These are phyloP conservation scores for Cyberlindnera lachancei DNA, from an alignment of 805 yeast species.

Conservation along the genomic window DNA sequence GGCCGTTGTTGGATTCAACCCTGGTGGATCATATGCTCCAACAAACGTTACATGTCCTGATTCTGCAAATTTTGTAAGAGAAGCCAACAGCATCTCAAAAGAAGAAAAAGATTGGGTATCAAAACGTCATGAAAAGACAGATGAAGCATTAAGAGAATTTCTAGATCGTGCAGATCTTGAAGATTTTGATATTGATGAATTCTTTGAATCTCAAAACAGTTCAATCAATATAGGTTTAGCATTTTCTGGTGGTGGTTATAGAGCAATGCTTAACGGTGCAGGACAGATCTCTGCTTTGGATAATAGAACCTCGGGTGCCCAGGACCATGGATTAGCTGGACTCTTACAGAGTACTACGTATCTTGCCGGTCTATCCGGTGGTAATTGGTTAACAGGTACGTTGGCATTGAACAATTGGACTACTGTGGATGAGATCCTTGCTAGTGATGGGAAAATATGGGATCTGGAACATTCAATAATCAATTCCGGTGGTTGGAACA, in stretches of 20 bases:
- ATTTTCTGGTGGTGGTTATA: slow-evolving; percentile 84
- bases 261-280: slow-evolving; percentile 84
- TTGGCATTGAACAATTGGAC: slow-evolving; percentile 48
- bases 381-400: slow-evolving; percentile 73
- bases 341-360: slow-evolving; percentile 63
- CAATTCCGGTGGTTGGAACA: slow-evolving; percentile 54
- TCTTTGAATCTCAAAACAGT: slow-evolving; percentile 28
- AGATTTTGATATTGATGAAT: slow-evolving; percentile 34
- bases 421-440: slow-evolving; percentile 9
- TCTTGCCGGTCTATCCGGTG: slow-evolving; percentile 73
- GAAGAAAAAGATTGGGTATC: slow-evolving; percentile 48
- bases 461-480: slow-evolving; percentile 41
- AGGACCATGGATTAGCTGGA: slow-evolving; percentile 59
- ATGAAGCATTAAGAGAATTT: slow-evolving; percentile 23
- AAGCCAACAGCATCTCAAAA: slow-evolving; percentile 39
- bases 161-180: slow-evolving; percentile 40
- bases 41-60: slow-evolving; percentile 49
- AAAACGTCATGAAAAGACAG: slow-evolving; percentile 26
- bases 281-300: slow-evolving; percentile 77
- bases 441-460: slow-evolving; percentile 9
- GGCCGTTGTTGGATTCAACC: slow-evolving; percentile 37
- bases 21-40: slow-evolving; percentile 56
- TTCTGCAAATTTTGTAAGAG: slow-evolving; percentile 28
- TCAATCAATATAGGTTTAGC: slow-evolving; percentile 49
- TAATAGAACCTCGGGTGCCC: slow-evolving; percentile 50